These are phyloP conservation scores for Carex kokanica DNA, from an alignment of 176 grass and related monocot genomes.

Conservation along the genomic window DNA sequence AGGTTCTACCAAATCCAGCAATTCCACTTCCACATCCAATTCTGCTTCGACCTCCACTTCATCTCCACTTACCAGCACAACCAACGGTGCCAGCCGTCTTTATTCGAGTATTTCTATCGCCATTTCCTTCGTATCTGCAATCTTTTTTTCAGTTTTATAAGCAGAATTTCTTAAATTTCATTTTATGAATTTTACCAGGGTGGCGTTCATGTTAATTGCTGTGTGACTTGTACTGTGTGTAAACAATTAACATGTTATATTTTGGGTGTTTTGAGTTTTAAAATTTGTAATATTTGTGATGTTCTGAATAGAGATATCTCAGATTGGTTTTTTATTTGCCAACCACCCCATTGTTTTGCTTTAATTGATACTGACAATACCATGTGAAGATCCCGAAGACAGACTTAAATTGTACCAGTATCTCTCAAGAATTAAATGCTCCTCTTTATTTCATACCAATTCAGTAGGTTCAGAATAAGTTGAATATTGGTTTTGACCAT, in stretches of 20 bases:
- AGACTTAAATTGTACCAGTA: background rate
- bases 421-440: background rate
- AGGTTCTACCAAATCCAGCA: conserved; percentile 30
- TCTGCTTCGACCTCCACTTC: background rate
- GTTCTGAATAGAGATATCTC: background rate
- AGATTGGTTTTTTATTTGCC: background rate
- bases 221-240: background rate
- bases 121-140: conserved; percentile 13
- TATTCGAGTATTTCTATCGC: background rate
- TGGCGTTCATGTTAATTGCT: background rate
- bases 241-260: conserved; percentile 1
- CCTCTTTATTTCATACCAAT: background rate
- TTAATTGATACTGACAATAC: conserved; percentile 18
- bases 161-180: background rate
- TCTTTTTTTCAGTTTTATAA: conserved; percentile 31
- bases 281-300: background rate
- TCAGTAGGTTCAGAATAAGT: background rate
- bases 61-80: conserved; percentile 21
- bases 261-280: background rate
- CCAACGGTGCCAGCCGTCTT: background rate
- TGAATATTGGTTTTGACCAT: background rate
- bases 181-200: background rate
- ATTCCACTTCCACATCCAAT: conserved; percentile 13
- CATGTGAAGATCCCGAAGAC: conserved; percentile 9
- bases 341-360: background rate